phyloP scores from a whole-genome alignment of 768 basidiomycete species.

The Tulasnella sp. region DNA sequence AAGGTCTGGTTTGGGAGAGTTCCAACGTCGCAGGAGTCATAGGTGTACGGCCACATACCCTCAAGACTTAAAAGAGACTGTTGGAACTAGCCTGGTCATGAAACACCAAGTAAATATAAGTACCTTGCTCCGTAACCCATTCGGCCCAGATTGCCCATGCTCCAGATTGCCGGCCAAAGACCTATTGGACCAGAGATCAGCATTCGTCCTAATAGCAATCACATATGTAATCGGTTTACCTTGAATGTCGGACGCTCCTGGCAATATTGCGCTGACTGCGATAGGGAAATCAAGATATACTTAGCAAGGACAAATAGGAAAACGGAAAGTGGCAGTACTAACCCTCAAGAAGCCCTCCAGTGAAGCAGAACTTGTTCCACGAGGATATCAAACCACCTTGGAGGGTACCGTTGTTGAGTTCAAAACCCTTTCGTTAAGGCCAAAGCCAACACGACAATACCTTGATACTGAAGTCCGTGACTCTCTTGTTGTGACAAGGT shows the following conservation, averaged over 20 bases:
- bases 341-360: constrained; percentile 66
- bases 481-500: constrained; percentile 54
- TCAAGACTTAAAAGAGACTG: constrained; percentile 35
- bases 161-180: constrained; percentile 70
- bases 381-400: constrained; percentile 40
- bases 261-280: constrained; percentile 55
- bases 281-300: not conserved
- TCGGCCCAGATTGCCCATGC: constrained; percentile 69
- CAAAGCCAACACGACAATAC: constrained; percentile 18
- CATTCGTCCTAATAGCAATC: not conserved
- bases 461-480: constrained; percentile 67
- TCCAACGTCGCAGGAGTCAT: constrained; percentile 80
- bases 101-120: constrained; percentile 46
- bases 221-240: not conserved
- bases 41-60: constrained; percentile 51
- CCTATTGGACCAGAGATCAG: constrained; percentile 30
- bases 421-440: no score
- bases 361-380: constrained; percentile 89
- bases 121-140: constrained; percentile 73
- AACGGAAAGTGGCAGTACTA: not conserved
- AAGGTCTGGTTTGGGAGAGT: constrained; percentile 68
- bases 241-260: constrained; percentile 44
- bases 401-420: no score
- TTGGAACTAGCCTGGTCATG: not conserved
- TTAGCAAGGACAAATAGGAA: not conserved